Percentiles rank a stretch among this genome's conserved stretches.
phyloP scores from a whole-genome alignment of 805 yeast species.

The Candida succiphila region DNA sequence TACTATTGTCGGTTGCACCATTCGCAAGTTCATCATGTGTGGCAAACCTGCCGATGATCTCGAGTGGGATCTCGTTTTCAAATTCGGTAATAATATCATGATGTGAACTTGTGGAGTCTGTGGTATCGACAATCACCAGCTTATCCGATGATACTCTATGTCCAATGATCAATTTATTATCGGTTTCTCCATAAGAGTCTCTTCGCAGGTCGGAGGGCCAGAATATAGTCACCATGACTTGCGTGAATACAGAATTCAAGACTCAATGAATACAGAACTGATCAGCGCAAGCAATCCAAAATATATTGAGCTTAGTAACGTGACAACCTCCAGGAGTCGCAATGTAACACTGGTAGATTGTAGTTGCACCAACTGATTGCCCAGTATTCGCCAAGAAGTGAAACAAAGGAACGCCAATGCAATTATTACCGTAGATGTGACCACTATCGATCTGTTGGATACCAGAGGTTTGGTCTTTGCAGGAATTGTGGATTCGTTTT shows the following conservation, averaged over 20 bases:
- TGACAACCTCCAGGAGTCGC: slow-evolving; percentile 1
- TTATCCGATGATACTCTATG: slow-evolving; percentile 13
- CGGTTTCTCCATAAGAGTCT: not conserved
- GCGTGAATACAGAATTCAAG: not conserved
- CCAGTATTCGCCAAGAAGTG: too few relatives aligned
- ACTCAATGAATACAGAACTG: not conserved
- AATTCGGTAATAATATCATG: too few relatives aligned
- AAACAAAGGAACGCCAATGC: too few relatives aligned
- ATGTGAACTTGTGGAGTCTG: too few relatives aligned
- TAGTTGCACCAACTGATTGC: not conserved
- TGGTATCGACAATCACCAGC: slow-evolving; percentile 14
- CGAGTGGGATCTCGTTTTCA: too few relatives aligned
- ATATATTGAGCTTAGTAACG: not conserved
- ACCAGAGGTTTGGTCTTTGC: too few relatives aligned
- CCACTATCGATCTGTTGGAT: too few relatives aligned
- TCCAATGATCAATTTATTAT: slow-evolving; percentile 17
- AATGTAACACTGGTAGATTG: not conserved
- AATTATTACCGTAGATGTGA: too few relatives aligned
- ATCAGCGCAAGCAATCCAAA: not conserved
- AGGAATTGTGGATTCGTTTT: too few relatives aligned
- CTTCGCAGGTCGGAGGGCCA: slow-evolving; percentile 21
- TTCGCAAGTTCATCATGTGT: too few relatives aligned
- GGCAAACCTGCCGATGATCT: too few relatives aligned
- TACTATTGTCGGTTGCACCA: too few relatives aligned
- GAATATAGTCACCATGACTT: slow-evolving; percentile 6